Evolutionary conservation across 2,329 filamentous ascomycete species (phyloP), one percentile per base, ranked within the genome.

Genomic region (Fusarium proliferatum): DNA sequence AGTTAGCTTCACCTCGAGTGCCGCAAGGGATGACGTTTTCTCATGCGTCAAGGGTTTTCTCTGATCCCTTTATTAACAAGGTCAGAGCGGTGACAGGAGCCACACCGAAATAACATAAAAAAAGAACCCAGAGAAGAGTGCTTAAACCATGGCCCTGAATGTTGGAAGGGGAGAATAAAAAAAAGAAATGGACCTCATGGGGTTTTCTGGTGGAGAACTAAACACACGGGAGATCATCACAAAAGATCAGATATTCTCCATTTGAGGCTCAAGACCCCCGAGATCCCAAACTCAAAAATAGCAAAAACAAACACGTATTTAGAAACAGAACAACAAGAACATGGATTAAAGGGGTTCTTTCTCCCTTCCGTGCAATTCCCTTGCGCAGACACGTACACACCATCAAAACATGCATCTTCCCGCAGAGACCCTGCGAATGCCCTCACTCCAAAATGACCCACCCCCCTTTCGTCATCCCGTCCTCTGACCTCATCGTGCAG

Each of bases 401-500:
- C 17, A 61, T n/a, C n/a, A 55, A 49, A 43, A 39, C 63, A 38
- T 60, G 62, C 71, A 70, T 48, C 45, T 46, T 56, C 48, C 71
- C 56, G 52, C 46, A 52, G 48, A 48, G 59, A 72, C 55, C 69
- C 69, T 69, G 46, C 26, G 58, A 51, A 67, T 72, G 28, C 60
- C 71, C 61, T 73, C 52, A 64, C 43, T 41, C 48, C 26, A n/a
- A 39, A 13, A n/a, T 21, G 67, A 15, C 53, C 65, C 71, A 66
- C 65, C 52, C 62, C 39, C 34, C 49, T 53, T 78, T 78, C 77
- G 77, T 78, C 77, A 78, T 78, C 74, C 72, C 72, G 70, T 34
- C 64, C 68, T 21, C 70, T 79, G 78, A 79, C 78, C 78, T 79
- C 78, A 79, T 79, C 68, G 74, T 73, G 78, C 78, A 76, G 64